phyloP scores from a whole-genome alignment of 257 asterid genomes.

The Przewalskia tangutica region DNA sequence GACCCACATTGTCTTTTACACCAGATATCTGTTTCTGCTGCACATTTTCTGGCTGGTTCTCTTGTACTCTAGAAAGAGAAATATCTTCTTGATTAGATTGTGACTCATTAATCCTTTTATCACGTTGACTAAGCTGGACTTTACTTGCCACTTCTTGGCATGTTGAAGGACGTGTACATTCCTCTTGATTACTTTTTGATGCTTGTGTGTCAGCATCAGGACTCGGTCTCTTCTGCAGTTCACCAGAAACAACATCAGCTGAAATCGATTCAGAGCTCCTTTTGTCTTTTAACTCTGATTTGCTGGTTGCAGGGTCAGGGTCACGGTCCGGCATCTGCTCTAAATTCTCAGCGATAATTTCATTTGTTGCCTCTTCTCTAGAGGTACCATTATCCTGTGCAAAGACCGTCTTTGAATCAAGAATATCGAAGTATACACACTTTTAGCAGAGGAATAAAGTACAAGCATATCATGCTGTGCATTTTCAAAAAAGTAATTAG shows the following conservation, averaged over 20 bases:
- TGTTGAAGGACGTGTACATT: slow-evolving; percentile 4
- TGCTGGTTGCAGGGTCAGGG: slow-evolving; percentile 11
- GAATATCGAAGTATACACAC: slow-evolving; percentile 7
- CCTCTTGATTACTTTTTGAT: slow-evolving; percentile 15
- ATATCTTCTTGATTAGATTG: slow-evolving; percentile 15
- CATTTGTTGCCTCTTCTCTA: slow-evolving; percentile 18
- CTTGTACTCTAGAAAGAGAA: slow-evolving; percentile 7
- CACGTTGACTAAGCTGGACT: slow-evolving; percentile 7
- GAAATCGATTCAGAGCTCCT: neutral
- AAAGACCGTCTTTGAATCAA: slow-evolving; percentile 6
- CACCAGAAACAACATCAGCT: slow-evolving; percentile 11
- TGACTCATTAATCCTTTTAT: neutral
- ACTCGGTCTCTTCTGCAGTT: slow-evolving; percentile 14
- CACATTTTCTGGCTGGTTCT: neutral
- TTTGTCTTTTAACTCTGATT: slow-evolving; percentile 10
- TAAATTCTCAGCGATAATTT: slow-evolving; percentile 21
- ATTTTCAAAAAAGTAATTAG: neutral
- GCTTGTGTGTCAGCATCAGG: slow-evolving; percentile 5
- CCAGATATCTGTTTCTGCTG: slow-evolving; percentile 10
- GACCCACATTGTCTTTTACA: slow-evolving; percentile 9
- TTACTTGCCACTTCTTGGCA: slow-evolving; percentile 14
- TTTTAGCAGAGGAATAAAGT: neutral
- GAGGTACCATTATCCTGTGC: slow-evolving; percentile 19
- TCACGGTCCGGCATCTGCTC: slow-evolving; percentile 13
- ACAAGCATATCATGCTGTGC: neutral